phyloP scores from a whole-genome alignment of 148 eudicot species.

The Polygonum aviculare region DNA sequence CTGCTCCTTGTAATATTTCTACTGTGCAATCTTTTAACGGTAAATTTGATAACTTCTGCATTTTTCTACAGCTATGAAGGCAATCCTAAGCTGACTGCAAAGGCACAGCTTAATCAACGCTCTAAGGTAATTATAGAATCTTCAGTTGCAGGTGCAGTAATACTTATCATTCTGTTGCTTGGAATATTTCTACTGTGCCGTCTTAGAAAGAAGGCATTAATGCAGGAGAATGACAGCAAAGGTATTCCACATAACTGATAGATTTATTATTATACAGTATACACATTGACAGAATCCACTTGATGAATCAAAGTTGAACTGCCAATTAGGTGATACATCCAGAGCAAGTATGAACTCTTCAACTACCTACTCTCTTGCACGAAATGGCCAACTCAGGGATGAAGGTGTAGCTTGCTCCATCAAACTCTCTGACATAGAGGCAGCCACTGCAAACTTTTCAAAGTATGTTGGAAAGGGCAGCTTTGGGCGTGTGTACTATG shows the following conservation, averaged over 20 bases:
- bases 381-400: conserved; percentile 60
- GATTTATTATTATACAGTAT: not conserved
- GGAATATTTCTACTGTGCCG: conserved; percentile 40
- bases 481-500: conserved; percentile 93
- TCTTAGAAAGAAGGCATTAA: conserved; percentile 26
- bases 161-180: conserved; percentile 36
- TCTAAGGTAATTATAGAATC: conserved; percentile 38
- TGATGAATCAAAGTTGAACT: conserved; percentile 12
- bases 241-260: conserved; percentile 23
- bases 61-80: conserved; percentile 54
- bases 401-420: conserved; percentile 73
- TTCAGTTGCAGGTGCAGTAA: conserved; percentile 42
- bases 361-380: conserved; percentile 29
- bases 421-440: conserved; percentile 63
- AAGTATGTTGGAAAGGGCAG: conserved; percentile 83
- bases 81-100: conserved; percentile 54
- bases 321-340: conserved; percentile 33
- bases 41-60: not conserved
- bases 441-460: conserved; percentile 60
- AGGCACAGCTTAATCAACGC: conserved; percentile 23
- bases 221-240: conserved; percentile 33
- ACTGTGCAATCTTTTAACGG: not conserved
- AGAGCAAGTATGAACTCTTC: conserved; percentile 39
- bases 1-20: too few relatives aligned
- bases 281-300: conserved; percentile 10